Percentiles rank a stretch among this genome's conserved stretches.
These are phyloP conservation scores for Suhomyces pyralidae DNA, from an alignment of 805 yeast species.

Conservation along the genomic window DNA sequence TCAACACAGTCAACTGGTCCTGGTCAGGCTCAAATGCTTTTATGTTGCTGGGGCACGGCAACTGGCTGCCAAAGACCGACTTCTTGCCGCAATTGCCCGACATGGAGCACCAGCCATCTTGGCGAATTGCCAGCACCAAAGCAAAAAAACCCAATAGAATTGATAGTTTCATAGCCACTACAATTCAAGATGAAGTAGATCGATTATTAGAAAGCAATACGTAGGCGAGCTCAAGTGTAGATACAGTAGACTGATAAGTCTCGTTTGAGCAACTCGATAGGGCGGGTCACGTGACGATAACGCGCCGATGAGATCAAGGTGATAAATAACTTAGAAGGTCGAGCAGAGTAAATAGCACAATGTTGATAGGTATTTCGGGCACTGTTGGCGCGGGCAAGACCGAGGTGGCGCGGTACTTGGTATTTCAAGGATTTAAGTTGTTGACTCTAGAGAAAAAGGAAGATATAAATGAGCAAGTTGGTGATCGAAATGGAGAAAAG, in stretches of 20 bases:
- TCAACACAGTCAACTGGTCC: slow-evolving; percentile 45
- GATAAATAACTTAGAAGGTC: not conserved
- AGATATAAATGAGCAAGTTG: not conserved
- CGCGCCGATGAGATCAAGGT: not conserved
- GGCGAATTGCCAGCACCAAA: slow-evolving; percentile 17
- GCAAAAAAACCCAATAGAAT: not conserved
- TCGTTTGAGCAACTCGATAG: not conserved
- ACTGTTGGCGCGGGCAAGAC: slow-evolving; percentile 64
- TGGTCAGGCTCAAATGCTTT: slow-evolving; percentile 47
- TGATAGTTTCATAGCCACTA: not conserved
- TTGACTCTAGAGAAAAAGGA: slow-evolving; percentile 12
- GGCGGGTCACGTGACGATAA: not conserved
- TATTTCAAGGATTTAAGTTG: slow-evolving; percentile 50
- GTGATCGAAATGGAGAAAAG: not conserved
- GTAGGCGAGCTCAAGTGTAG: too few relatives aligned
- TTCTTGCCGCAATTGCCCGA: slow-evolving; percentile 74
- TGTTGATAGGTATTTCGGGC: slow-evolving; percentile 78
- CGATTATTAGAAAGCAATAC: too few relatives aligned
- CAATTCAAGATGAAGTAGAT: too few relatives aligned
- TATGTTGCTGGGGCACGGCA: slow-evolving; percentile 71
- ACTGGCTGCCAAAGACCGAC: slow-evolving; percentile 68
- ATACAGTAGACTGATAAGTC: too few relatives aligned
- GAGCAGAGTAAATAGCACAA: slow-evolving; percentile 16
- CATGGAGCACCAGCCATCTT: slow-evolving; percentile 51
- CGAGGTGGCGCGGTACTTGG: slow-evolving; percentile 58